Percentiles rank a stretch among this genome's conserved stretches.
phyloP scores from a whole-genome alignment of 108 stramenopile genomes.

The Nannochloropsis granulata region DNA sequence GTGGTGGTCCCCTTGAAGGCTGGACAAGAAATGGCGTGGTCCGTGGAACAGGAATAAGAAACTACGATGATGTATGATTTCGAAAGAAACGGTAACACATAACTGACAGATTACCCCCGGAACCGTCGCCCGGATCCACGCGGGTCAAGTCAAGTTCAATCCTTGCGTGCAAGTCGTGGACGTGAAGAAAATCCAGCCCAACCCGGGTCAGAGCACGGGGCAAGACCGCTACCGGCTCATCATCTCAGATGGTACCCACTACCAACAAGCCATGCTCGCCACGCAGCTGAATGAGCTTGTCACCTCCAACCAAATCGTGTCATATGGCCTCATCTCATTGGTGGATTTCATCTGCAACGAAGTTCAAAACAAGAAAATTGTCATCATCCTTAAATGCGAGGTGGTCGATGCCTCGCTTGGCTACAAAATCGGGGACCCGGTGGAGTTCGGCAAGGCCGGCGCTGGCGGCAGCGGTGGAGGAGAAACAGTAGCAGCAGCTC shows the following conservation, averaged over 20 bases:
- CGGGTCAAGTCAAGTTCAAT: not conserved
- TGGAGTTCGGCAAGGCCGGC: not conserved
- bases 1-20: slow-evolving; percentile 63
- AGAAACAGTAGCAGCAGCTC: not conserved
- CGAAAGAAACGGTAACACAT: not conserved
- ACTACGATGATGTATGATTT: not conserved
- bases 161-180: slow-evolving; percentile 25
- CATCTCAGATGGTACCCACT: slow-evolving; percentile 61
- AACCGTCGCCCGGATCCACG: too few relatives aligned
- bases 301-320: slow-evolving; percentile 30
- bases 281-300: slow-evolving; percentile 65
- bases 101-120: too few relatives aligned
- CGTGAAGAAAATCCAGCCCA: slow-evolving; percentile 23
- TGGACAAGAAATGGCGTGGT: slow-evolving; percentile 63
- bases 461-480: not conserved
- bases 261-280: slow-evolving; percentile 70
- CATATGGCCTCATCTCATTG: slow-evolving; percentile 42
- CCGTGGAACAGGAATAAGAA: not conserved
- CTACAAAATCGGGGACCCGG: not conserved
- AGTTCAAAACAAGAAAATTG: slow-evolving; percentile 50
- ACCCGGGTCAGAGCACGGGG: not conserved
- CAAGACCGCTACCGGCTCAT: slow-evolving; percentile 42
- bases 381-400: slow-evolving; percentile 51
- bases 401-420: slow-evolving; percentile 13
- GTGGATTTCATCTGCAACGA: slow-evolving; percentile 59